Evolutionary conservation across 2,329 filamentous ascomycete species (phyloP).

Genomic region (Sporothrix brunneoviolacea): DNA sequence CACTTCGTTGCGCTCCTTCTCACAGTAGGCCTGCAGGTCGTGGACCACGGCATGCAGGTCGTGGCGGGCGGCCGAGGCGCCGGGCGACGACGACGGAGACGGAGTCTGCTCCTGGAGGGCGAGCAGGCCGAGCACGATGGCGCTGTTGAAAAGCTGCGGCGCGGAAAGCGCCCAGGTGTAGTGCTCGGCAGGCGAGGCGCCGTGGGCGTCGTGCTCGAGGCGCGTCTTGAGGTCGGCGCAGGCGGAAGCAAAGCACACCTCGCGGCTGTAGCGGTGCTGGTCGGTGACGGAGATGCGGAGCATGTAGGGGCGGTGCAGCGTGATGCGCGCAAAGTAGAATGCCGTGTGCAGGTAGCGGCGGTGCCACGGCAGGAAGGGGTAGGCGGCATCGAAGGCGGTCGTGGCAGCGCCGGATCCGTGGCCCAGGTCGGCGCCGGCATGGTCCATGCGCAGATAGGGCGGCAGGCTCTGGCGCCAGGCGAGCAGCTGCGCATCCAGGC

Average conservation of each 20-base stretch:
- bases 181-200: slow-evolving; percentile 25
- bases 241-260: slow-evolving; percentile 34
- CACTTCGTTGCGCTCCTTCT: slow-evolving; percentile 32
- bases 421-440: too few species aligned
- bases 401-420: too few species aligned
- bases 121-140: slow-evolving; percentile 32
- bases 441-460: slow-evolving; percentile 28
- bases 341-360: slow-evolving; percentile 32
- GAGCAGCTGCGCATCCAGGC: slow-evolving; percentile 28
- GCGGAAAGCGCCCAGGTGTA: slow-evolving; percentile 30
- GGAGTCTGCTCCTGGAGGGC: slow-evolving; percentile 31
- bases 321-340: slow-evolving; percentile 35
- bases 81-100: slow-evolving; percentile 21
- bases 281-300: slow-evolving; percentile 34
- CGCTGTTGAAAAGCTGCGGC: slow-evolving; percentile 37
- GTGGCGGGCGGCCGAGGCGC: slow-evolving; percentile 24
- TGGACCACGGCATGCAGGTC: slow-evolving; percentile 20
- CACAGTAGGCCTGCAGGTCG: slow-evolving; percentile 34
- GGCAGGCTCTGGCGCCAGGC: slow-evolving; percentile 29
- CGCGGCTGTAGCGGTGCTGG: slow-evolving; percentile 31
- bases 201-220: slow-evolving; percentile 24
- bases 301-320: slow-evolving; percentile 33
- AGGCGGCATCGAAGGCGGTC: slow-evolving; percentile 23
- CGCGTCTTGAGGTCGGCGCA: slow-evolving; percentile 34
- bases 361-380: slow-evolving; percentile 30